These are phyloP conservation scores for Sphagnum fallax DNA, from an alignment of 228 moss, liverwort and hornwort species.

Conservation along the genomic window DNA sequence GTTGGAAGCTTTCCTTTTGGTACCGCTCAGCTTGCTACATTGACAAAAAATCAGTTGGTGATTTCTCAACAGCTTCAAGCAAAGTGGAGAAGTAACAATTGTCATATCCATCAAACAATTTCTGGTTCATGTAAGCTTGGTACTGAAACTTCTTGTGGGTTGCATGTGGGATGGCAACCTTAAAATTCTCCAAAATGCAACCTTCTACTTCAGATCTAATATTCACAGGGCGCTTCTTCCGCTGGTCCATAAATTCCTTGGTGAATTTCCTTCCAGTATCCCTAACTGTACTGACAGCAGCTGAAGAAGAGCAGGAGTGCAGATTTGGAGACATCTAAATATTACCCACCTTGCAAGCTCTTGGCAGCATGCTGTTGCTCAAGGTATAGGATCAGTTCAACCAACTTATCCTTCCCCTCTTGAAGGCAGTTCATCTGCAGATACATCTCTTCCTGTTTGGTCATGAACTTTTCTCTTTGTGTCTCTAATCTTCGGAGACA, in stretches of 20 bases:
- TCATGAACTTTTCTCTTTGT: no score
- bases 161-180: constrained; percentile 10
- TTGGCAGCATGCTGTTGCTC: constrained; percentile 14
- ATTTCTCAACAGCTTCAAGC: not conserved
- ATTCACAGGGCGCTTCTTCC: not conserved
- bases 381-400: constrained; percentile 6
- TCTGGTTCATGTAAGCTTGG: constrained; percentile 14
- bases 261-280: constrained; percentile 19
- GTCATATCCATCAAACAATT: constrained; percentile 1
- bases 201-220: not conserved
- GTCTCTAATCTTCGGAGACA: no score
- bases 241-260: constrained; percentile 9
- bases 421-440: no score
- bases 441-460: no score
- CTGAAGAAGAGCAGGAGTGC: constrained; percentile 26
- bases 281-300: constrained; percentile 18
- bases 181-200: not conserved
- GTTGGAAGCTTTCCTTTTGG: constrained; percentile 1
- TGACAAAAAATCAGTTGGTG: not conserved
- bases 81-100: not conserved
- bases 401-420: constrained; percentile 1
- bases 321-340: constrained; percentile 22
- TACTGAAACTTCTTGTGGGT: constrained; percentile 15
- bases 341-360: constrained; percentile 12
- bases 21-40: no score